phyloP scores from a whole-genome alignment of 331 rosid genomes.

The Rosa hybrid region DNA sequence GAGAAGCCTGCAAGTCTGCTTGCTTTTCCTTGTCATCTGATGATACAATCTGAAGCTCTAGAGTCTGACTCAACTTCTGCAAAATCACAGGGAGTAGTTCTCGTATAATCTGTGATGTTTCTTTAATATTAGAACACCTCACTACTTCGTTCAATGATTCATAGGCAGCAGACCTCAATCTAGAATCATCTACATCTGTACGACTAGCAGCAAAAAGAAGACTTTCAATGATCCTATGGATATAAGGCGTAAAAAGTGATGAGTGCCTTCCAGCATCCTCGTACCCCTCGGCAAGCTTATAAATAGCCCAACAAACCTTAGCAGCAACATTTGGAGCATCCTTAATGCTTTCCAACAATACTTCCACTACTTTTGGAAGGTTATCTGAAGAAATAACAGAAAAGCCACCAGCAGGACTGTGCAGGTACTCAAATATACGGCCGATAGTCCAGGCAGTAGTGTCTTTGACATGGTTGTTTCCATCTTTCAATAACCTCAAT shows the following conservation, averaged over 20 bases:
- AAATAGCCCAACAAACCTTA: constrained; percentile 48
- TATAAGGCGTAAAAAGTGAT: constrained; percentile 36
- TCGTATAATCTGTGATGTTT: constrained; percentile 33
- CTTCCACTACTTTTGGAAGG: constrained; percentile 33
- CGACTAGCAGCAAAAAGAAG: constrained; percentile 42
- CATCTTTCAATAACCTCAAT: constrained; percentile 41
- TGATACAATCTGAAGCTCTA: constrained; percentile 37
- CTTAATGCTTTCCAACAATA: constrained; percentile 37
- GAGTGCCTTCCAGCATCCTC: constrained; percentile 36
- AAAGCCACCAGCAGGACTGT: constrained; percentile 37
- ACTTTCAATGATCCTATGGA: constrained; percentile 28
- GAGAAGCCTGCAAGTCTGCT: constrained; percentile 50
- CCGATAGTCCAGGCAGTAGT: constrained; percentile 54
- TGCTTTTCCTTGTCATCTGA: constrained; percentile 47
- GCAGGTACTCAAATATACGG: constrained; percentile 46
- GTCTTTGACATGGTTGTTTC: constrained; percentile 44
- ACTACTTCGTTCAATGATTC: constrained; percentile 49
- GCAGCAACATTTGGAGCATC: constrained; percentile 46
- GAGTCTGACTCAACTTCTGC: constrained; percentile 37
- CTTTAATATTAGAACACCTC: constrained; percentile 41
- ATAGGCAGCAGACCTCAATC: constrained; percentile 44
- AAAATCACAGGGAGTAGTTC: constrained; percentile 42
- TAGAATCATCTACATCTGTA: constrained; percentile 46
- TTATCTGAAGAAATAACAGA: constrained; percentile 40
- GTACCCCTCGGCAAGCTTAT: constrained; percentile 46